phyloP scores from a whole-genome alignment of 192 early-diverging fungal species.

The Gonapodya prolifera region DNA sequence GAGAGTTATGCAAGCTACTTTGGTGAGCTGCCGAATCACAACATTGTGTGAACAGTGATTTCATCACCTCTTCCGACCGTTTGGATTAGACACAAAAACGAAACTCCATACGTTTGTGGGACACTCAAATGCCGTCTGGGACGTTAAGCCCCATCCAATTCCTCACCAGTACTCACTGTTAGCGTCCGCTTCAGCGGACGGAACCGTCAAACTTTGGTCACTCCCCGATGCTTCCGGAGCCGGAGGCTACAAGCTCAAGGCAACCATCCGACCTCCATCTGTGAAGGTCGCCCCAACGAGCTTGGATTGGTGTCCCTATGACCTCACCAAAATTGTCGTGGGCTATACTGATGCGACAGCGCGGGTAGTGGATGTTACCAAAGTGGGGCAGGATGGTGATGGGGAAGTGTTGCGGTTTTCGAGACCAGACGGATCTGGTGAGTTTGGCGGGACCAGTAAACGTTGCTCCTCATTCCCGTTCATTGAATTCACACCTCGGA shows the following conservation, averaged over 20 bases:
- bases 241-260: constrained; percentile 19
- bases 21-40: background rate
- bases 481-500: background rate
- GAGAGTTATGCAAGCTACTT: constrained; percentile 2
- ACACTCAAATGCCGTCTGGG: constrained; percentile 81
- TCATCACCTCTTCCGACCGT: background rate
- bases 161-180: constrained; percentile 33
- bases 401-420: constrained; percentile 35
- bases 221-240: background rate
- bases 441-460: constrained; percentile 8
- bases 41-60: background rate
- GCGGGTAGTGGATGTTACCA: constrained; percentile 52
- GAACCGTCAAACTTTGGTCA: constrained; percentile 63
- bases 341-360: constrained; percentile 48
- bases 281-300: constrained; percentile 35
- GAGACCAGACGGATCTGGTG: constrained; percentile 51
- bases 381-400: constrained; percentile 39
- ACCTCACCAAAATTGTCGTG: constrained; percentile 45
- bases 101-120: constrained; percentile 52
- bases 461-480: constrained; percentile 5
- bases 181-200: constrained; percentile 66
- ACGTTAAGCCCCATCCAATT: constrained; percentile 53
- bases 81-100: constrained; percentile 1
- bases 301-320: constrained; percentile 51
- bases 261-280: background rate